These are phyloP conservation scores for Rhododendron henanense DNA, from an alignment of 148 eudicot genomes.

Conservation along the genomic window DNA sequence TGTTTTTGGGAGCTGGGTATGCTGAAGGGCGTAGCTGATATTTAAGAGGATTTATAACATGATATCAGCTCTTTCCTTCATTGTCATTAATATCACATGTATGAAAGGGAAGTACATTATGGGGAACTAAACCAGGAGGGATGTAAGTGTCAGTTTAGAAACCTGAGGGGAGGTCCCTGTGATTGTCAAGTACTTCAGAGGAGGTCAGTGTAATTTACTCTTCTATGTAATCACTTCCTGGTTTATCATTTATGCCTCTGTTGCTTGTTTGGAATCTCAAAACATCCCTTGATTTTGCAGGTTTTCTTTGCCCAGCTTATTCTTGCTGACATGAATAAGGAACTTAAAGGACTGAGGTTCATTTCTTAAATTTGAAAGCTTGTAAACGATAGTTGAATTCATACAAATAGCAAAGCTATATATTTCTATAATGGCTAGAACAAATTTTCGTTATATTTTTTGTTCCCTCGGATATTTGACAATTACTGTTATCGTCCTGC, in stretches of 20 bases:
- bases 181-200: neutral
- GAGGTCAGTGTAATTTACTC: neutral
- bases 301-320: conserved; percentile 89
- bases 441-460: neutral
- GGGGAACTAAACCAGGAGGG: neutral
- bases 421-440: neutral
- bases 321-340: conserved; percentile 82
- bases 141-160: neutral
- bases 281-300: conserved; percentile 45
- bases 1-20: neutral
- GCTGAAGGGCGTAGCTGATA: neutral
- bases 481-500: neutral
- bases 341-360: conserved; percentile 91
- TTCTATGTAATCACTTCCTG: neutral
- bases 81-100: neutral
- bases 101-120: neutral
- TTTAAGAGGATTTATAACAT: neutral
- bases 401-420: neutral
- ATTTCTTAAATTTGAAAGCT: conserved; percentile 12
- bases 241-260: neutral
- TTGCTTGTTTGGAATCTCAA: conserved; percentile 10
- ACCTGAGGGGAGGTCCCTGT: neutral
- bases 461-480: neutral
- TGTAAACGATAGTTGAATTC: neutral
- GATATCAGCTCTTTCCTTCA: neutral